Percentiles rank a stretch among this genome's conserved stretches.
Conservation (phyloP, 2,329 filamentous ascomycete genomes). For the Claviceps spartinae region DNA sequence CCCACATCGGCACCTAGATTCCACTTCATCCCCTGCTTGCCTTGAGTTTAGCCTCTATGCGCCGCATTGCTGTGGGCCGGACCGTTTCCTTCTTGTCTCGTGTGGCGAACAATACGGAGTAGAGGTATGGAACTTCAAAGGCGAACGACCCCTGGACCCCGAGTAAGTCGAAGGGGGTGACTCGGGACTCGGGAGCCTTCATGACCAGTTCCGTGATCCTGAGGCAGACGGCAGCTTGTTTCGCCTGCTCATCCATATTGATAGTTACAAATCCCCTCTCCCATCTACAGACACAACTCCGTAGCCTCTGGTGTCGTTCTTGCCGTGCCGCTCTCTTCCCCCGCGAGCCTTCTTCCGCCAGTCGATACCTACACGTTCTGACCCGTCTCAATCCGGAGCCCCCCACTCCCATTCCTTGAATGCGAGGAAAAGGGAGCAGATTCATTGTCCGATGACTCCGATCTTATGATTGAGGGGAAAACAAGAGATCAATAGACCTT, state of each 20-base stretch:
- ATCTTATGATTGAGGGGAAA: neutral
- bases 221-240: neutral
- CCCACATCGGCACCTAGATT: neutral
- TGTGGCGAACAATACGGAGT: neutral
- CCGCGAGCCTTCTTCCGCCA: neutral
- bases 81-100: neutral
- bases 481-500: neutral
- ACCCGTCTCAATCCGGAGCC: neutral
- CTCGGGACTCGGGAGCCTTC: neutral
- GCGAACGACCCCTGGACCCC: neutral
- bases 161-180: neutral
- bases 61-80: neutral
- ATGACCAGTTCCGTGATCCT: neutral
- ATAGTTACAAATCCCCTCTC: neutral
- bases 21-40: neutral
- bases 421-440: neutral
- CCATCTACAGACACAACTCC: neutral
- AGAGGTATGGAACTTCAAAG: too few relatives aligned
- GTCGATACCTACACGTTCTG: neutral
- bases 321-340: neutral
- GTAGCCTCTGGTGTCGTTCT: neutral
- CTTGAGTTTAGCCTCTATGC: neutral
- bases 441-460: neutral
- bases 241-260: neutral
- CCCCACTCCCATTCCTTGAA: neutral